phyloP scores from a whole-genome alignment of 2,329 filamentous ascomycete genomes.

The Diaporthe velutina region DNA sequence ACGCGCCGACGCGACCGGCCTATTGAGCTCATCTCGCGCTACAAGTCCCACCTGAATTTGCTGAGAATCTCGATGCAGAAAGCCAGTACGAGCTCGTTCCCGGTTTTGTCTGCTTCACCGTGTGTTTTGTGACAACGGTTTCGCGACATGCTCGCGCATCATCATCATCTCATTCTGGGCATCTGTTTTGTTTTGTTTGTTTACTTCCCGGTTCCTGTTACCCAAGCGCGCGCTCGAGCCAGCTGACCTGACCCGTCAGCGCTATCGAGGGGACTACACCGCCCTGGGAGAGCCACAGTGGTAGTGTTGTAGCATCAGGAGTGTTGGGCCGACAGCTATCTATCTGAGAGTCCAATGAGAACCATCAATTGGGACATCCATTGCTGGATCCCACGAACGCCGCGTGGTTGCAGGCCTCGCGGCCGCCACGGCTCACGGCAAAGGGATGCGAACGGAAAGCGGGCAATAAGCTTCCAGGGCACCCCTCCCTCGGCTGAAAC shows the following conservation, averaged over 20 bases:
- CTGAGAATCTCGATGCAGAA: conserved; percentile 30
- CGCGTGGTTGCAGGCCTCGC: conserved; percentile 33
- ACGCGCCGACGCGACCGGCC: conserved; percentile 38
- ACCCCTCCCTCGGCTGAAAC: conserved; percentile 37
- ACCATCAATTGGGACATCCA: neutral
- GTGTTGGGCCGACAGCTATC: conserved; percentile 12
- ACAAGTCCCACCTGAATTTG: conserved; percentile 9
- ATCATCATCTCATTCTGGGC: conserved; percentile 14
- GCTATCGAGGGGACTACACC: conserved; percentile 29
- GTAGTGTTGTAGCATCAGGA: conserved; percentile 8
- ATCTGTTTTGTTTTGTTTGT: conserved; percentile 36
- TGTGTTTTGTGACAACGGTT: neutral
- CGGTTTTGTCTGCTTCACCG: conserved; percentile 23
- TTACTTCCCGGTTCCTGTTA: conserved; percentile 34
- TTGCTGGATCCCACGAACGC: conserved; percentile 14
- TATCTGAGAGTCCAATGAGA: conserved; percentile 10
- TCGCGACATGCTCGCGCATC: conserved; percentile 3
- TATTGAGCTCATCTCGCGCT: conserved; percentile 25
- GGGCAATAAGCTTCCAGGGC: neutral
- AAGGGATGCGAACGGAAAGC: neutral
- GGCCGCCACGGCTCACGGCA: conserved; percentile 13
- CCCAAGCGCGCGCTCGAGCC: conserved; percentile 4
- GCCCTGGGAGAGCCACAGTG: conserved; percentile 1
- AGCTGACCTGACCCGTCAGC: conserved; percentile 23
- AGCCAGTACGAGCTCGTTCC: conserved; percentile 4